Base-by-base conservation (phyloP, 768 basidiomycete genomes). In the Suillus subluteus region DNA sequence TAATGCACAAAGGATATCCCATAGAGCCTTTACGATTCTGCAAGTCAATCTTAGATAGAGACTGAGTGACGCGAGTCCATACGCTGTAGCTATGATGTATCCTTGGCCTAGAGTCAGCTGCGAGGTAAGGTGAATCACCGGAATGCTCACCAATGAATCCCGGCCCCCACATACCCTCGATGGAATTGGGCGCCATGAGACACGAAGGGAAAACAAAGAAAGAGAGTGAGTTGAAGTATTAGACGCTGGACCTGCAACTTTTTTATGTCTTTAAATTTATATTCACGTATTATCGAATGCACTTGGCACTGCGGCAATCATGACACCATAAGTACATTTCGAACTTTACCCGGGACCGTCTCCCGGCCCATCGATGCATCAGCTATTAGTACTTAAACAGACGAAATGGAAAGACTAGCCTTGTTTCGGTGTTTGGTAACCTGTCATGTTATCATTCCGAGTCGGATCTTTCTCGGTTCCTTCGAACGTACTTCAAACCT, bases 1-100 rank as follows among this genome's bases (percentile, higher is more conserved):
- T 66, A 65, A 64, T 74, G 73, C n/a, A 70, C 61, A 30, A 71
- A 13, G 11, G 65, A 62, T 7, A 62, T 69, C 0, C 73, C 73
- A 37, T 74, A 71, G 23, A 74, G 59, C 7, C 73, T 74, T 37
- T 6, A 3, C 6, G 13, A 64, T 26, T 8, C 23, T 35, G 23
- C 21, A 16, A 6, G 7, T 16, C 35, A 61, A 35, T 6, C 9
- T 56, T 9, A 5, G 54, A 13, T 30, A 7, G 23, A 11, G 23
- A 46, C 32, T n/a, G 35, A 41, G 23, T 59, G 15, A 12, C 1
- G 3, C 37, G 40, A 41, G 16, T 37, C 65, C 71, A 16, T 62
- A 74, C 73, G 48, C 67, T 46, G n/a, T 7, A 26, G 41, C 70
- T 6, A 74, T 12, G 7, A 55, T 48, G 4, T 63, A 48, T n/a